Evolutionary conservation across 441 rosid genomes (phyloP), one percentile per base, ranked within the genome.

Genomic region (Mallotus repandus): DNA sequence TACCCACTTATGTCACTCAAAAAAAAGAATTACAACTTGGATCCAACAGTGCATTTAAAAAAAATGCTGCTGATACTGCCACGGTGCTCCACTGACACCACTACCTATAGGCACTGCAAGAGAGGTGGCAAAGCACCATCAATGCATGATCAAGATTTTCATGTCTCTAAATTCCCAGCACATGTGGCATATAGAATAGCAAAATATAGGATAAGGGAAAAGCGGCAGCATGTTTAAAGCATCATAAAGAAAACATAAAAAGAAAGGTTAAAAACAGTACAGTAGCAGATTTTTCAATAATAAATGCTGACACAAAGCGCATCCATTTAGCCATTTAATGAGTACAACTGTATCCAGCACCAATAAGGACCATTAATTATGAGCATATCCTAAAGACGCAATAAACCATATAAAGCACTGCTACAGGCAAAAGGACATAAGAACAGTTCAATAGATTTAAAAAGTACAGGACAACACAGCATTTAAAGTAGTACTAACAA

Each of bases 121-220:
- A 19, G 29, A 59, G 29, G 57, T 8, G 56, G 54, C 12, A 22
- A 48, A 55, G 62, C 58, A 59, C 60, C 58, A 49, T 63, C 45
- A 21, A 49, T 38, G 57, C 25, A 35, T 54, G 19, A 43, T 77
- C 74, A 58, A 64, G 52, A 80, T 67, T 66, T 75, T 76, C 46
- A n/a, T 56, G 84, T 57, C 83, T 46, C 57, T 50, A 25, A 69
- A 63, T 56, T 73, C 66, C 76, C 77, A 76, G 76, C 80, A 72
- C 56, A 71, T 56, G 15, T 59, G 48, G n/a, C 41, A n/a, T 22
- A 65, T 10, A 66, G 14, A 35, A 65, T 55, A 16, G 38, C 69
- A 69, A 32, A 43, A 67, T 19, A 25, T 12, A 60, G 67, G 38
- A 45, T 46, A 11, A 59, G 56, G 63, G 29, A 49, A 21, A 46